Evolutionary conservation across 441 rosid species (phyloP).

Genomic region (Croton setiger): DNA sequence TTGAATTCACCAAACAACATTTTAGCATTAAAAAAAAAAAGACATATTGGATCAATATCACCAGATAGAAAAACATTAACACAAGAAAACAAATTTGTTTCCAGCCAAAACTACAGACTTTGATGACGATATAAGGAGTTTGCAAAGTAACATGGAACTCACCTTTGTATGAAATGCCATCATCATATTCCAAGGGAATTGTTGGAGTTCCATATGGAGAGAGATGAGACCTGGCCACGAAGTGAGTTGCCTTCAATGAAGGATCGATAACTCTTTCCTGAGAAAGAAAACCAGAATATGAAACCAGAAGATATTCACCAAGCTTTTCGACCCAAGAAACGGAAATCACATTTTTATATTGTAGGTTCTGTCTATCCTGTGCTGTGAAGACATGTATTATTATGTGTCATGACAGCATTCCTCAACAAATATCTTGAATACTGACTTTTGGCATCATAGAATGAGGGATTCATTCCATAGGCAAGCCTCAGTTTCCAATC

Average conservation of each 20-base stretch:
- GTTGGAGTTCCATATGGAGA: conserved; percentile 36
- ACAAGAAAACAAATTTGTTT: background rate
- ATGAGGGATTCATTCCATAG: background rate
- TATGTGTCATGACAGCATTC: background rate
- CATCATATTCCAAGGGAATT: conserved; percentile 37
- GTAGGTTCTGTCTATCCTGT: background rate
- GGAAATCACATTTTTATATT: conserved; percentile 16
- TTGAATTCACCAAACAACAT: no score
- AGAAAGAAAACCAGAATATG: conserved; percentile 17
- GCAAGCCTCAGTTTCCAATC: background rate
- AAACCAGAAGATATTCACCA: conserved; percentile 14
- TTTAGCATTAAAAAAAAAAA: no score
- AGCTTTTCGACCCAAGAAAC: conserved; percentile 11
- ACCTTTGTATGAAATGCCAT: conserved; percentile 42
- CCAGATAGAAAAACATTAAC: background rate
- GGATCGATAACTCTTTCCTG: conserved; percentile 58
- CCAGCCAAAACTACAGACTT: conserved; percentile 1
- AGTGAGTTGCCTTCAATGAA: conserved; percentile 34
- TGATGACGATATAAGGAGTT: background rate
- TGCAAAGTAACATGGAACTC: conserved; percentile 12
- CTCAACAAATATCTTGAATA: background rate
- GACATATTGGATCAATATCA: background rate
- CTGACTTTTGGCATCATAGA: background rate
- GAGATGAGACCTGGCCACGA: conserved; percentile 29
- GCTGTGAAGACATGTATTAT: background rate